Conservation (phyloP, 495 filamentous ascomycete species). For the Glutinoglossum americanum region DNA sequence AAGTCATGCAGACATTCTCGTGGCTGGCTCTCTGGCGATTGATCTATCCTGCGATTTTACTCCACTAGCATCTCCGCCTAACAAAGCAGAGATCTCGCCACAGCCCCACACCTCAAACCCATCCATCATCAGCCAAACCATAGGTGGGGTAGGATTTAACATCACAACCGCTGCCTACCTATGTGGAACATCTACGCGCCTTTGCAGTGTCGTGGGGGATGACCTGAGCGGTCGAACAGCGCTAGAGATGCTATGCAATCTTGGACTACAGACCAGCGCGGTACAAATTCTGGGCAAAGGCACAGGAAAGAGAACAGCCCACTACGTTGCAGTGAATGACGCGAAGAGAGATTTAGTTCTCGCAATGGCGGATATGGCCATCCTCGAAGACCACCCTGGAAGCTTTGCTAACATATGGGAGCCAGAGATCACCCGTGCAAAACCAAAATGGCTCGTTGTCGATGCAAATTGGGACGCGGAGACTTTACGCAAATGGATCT, state of each 20-base stretch:
- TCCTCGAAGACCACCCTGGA: conserved; percentile 37
- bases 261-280: conserved; percentile 40
- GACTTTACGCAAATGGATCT: conserved; percentile 39
- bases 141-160: conserved; percentile 93
- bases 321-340: conserved; percentile 84
- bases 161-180: conserved; percentile 60
- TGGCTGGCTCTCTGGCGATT: conserved; percentile 74
- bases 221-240: conserved; percentile 58
- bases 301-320: conserved; percentile 43
- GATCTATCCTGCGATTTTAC: conserved; percentile 69
- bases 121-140: conserved; percentile 49
- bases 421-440: conserved; percentile 27
- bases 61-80: conserved; percentile 17
- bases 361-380: conserved; percentile 88
- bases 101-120: conserved; percentile 69
- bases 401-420: conserved; percentile 34
- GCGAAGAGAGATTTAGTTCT: conserved; percentile 55
- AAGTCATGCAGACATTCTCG: conserved; percentile 38
- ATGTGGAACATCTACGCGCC: conserved; percentile 31
- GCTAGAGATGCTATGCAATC: conserved; percentile 32
- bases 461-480: conserved; percentile 61
- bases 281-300: conserved; percentile 33
- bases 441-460: conserved; percentile 52
- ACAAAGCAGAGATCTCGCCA: conserved; percentile 21
- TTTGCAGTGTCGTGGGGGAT: conserved; percentile 57